Percentiles rank a stretch among this genome's conserved stretches.
Conservation (phyloP, 2,329 filamentous ascomycete species). For the Monilinia aucupariae region DNA sequence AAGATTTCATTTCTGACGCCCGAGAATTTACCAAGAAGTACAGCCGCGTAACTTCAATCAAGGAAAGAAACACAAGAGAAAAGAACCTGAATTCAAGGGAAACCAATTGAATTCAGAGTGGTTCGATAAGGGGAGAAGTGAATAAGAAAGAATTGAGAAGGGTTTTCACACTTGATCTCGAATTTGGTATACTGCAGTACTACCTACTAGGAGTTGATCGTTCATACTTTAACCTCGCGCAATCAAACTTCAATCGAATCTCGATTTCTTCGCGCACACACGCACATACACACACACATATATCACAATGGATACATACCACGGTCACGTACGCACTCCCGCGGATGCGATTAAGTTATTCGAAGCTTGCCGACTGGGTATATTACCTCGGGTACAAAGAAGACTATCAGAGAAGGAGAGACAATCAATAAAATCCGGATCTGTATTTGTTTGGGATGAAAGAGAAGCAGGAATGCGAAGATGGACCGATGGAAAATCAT, state of each 20-base stretch:
- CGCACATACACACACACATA: neutral
- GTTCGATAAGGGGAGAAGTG: neutral
- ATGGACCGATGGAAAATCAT: constrained; percentile 98
- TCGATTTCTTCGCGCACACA: constrained; percentile 14
- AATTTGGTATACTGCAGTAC: neutral
- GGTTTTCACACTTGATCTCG: neutral
- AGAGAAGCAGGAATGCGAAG: constrained; percentile 94
- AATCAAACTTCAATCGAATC: constrained; percentile 10
- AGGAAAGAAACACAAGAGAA: neutral
- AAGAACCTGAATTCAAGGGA: neutral
- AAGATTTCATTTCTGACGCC: constrained; percentile 11
- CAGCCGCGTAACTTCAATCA: constrained; percentile 8
- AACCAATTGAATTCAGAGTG: neutral
- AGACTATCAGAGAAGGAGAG: constrained; percentile 97
- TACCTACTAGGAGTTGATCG: neutral
- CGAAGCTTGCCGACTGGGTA: constrained; percentile 85
- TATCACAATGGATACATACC: constrained; percentile 84
- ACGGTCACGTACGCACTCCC: constrained; percentile 91
- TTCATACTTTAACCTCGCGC: neutral
- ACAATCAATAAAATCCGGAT: constrained; percentile 91
- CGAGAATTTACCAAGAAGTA: constrained; percentile 11
- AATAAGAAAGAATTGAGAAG: neutral
- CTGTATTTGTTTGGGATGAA: constrained; percentile 99
- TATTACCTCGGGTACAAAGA: constrained; percentile 86
- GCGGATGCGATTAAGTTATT: constrained; percentile 98